These are phyloP conservation scores for Suaeda aralocaspica DNA, from an alignment of 148 eudicot genomes.

Conservation along the genomic window DNA sequence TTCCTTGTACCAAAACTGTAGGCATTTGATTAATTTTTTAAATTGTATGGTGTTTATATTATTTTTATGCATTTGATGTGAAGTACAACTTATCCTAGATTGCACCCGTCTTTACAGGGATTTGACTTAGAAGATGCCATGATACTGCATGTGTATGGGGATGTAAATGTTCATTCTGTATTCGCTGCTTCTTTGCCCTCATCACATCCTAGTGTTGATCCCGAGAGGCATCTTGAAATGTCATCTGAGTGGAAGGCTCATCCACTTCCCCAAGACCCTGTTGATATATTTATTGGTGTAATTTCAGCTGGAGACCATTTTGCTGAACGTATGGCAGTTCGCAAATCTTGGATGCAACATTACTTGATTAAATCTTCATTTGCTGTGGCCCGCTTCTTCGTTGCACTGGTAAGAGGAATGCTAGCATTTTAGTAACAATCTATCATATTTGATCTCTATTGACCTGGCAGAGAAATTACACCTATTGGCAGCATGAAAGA, in stretches of 20 bases:
- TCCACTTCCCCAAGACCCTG: conserved; percentile 48
- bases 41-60: too few species aligned
- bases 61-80: not conserved
- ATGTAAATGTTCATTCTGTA: conserved; percentile 58
- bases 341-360: conserved; percentile 93
- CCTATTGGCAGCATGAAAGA: conserved; percentile 56
- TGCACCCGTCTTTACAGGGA: conserved; percentile 41
- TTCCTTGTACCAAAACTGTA: too few species aligned
- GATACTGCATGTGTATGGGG: conserved; percentile 51
- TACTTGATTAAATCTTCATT: conserved; percentile 39
- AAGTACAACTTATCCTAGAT: not conserved
- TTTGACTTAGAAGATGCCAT: conserved; percentile 77
- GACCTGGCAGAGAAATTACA: not conserved
- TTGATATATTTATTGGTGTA: conserved; percentile 63
- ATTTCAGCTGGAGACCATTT: conserved; percentile 84
- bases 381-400: conserved; percentile 71
- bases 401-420: conserved; percentile 56
- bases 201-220: conserved; percentile 57
- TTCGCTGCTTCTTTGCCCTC: conserved; percentile 68
- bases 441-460: not conserved
- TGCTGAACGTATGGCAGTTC: conserved; percentile 84
- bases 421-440: not conserved
- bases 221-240: conserved; percentile 71
- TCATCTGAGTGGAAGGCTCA: conserved; percentile 57
- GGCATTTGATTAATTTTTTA: too few species aligned